These are phyloP conservation scores for Grifola frondosa DNA, from an alignment of 1,284 basidiomycete genomes.

Conservation along the genomic window DNA sequence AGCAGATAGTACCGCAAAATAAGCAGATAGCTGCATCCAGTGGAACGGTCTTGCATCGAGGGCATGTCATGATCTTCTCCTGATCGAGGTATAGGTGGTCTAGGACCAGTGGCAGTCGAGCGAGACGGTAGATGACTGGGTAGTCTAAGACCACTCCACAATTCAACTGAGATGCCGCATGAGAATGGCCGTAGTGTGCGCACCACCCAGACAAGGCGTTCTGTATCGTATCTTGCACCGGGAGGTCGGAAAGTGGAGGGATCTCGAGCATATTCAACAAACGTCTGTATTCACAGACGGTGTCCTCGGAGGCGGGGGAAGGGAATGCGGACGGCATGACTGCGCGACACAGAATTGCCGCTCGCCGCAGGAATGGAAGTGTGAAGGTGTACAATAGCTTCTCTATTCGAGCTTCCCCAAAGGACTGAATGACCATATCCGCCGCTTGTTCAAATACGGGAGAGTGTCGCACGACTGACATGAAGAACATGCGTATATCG, in stretches of 20 bases:
- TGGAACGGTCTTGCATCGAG: slow-evolving; percentile 78
- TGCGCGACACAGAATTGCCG: slow-evolving; percentile 82
- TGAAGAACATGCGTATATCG: slow-evolving; percentile 81
- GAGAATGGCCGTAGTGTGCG: slow-evolving; percentile 75
- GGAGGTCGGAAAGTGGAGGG: slow-evolving; percentile 74
- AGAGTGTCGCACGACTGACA: slow-evolving; percentile 77
- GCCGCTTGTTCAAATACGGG: slow-evolving; percentile 79
- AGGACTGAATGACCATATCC: slow-evolving; percentile 71
- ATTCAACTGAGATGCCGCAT: slow-evolving; percentile 70
- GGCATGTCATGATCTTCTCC: slow-evolving; percentile 71
- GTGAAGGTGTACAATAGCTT: slow-evolving; percentile 89
- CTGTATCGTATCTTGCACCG: slow-evolving; percentile 79
- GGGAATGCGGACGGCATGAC: slow-evolving; percentile 66
- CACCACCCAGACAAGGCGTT: slow-evolving; percentile 83
- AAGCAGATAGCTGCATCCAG: slow-evolving; percentile 90
- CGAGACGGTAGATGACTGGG: slow-evolving; percentile 83
- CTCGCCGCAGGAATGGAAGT: slow-evolving; percentile 90
- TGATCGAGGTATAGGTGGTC: slow-evolving; percentile 81
- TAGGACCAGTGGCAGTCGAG: slow-evolving; percentile 78
- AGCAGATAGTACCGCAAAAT: slow-evolving; percentile 86
- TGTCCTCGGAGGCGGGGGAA: slow-evolving; percentile 37
- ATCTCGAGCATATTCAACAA: slow-evolving; percentile 77
- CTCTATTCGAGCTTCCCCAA: slow-evolving; percentile 80
- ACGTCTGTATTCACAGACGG: slow-evolving; percentile 73
- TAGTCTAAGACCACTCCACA: slow-evolving; percentile 80